phyloP scores from a whole-genome alignment of 2,329 filamentous ascomycete species.

The Cytospora mali region DNA sequence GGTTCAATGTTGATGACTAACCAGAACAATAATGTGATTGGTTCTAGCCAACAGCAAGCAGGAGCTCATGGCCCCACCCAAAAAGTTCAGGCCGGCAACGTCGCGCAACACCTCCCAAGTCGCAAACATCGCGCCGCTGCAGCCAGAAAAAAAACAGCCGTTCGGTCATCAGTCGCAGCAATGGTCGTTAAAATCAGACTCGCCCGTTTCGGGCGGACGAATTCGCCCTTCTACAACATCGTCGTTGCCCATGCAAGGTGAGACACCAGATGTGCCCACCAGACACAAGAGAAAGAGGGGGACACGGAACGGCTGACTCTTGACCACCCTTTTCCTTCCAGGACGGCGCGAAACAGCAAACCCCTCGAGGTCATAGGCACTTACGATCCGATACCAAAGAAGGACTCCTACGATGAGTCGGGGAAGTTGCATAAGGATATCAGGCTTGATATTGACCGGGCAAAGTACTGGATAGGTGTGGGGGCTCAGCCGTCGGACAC shows the following conservation, averaged over 20 bases:
- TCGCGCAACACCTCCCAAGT: constrained; percentile 4
- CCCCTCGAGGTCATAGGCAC: constrained; percentile 92
- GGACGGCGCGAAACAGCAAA: constrained; percentile 82
- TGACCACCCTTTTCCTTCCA: constrained; percentile 39
- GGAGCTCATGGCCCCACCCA: constrained; percentile 22
- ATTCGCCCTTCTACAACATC: constrained; percentile 96
- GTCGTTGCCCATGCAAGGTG: constrained; percentile 92
- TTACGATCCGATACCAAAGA: constrained; percentile 69
- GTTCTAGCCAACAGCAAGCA: constrained; percentile 4
- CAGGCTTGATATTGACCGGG: constrained; percentile 76
- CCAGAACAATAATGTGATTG: constrained; percentile 5
- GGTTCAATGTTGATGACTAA: constrained; percentile 4
- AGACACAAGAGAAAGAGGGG: not conserved
- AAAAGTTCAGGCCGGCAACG: constrained; percentile 20
- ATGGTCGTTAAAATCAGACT: constrained; percentile 97
- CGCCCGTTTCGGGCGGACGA: constrained; percentile 86
- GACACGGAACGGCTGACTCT: no score
- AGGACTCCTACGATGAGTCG: constrained; percentile 61
- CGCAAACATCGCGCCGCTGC: not conserved
- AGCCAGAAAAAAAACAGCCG: not conserved
- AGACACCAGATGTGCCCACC: not conserved
- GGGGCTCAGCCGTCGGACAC: constrained; percentile 92
- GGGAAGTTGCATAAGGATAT: constrained; percentile 86
- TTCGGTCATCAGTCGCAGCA: not conserved
- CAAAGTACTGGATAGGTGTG: constrained; percentile 95